phyloP scores from a whole-genome alignment of 345 rosid genomes.

The Capsella bursapastoris region DNA sequence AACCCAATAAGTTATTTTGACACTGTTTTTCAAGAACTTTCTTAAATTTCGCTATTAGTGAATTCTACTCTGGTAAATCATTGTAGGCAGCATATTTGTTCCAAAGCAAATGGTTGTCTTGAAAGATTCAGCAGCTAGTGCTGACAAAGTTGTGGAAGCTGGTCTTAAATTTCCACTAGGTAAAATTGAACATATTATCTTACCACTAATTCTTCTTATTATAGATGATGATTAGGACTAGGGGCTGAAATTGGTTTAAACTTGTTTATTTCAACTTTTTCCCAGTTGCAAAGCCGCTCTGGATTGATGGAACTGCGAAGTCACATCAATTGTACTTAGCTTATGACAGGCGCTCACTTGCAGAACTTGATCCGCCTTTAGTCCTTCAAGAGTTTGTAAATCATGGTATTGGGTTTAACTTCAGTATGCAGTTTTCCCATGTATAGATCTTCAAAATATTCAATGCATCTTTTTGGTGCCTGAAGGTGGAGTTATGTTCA shows the following conservation, averaged over 20 bases:
- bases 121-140: slow-evolving; percentile 68
- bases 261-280: neutral
- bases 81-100: slow-evolving; percentile 69
- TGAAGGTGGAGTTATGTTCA: slow-evolving; percentile 86
- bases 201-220: neutral
- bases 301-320: slow-evolving; percentile 92
- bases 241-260: neutral
- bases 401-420: slow-evolving; percentile 64
- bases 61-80: slow-evolving; percentile 22
- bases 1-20: slow-evolving; percentile 6
- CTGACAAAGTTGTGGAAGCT: slow-evolving; percentile 63
- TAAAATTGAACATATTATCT: slow-evolving; percentile 28
- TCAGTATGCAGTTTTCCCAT: neutral
- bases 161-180: slow-evolving; percentile 88
- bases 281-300: slow-evolving; percentile 91
- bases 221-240: neutral
- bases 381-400: slow-evolving; percentile 95
- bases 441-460: neutral
- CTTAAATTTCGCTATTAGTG: slow-evolving; percentile 21
- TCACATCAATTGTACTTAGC: slow-evolving; percentile 86
- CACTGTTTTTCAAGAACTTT: neutral
- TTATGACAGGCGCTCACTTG: slow-evolving; percentile 70
- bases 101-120: slow-evolving; percentile 80
- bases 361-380: slow-evolving; percentile 85
- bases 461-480: slow-evolving; percentile 18